These are phyloP conservation scores for Annona cherimola DNA, from an alignment of 164 flowering plant species.

Conservation along the genomic window DNA sequence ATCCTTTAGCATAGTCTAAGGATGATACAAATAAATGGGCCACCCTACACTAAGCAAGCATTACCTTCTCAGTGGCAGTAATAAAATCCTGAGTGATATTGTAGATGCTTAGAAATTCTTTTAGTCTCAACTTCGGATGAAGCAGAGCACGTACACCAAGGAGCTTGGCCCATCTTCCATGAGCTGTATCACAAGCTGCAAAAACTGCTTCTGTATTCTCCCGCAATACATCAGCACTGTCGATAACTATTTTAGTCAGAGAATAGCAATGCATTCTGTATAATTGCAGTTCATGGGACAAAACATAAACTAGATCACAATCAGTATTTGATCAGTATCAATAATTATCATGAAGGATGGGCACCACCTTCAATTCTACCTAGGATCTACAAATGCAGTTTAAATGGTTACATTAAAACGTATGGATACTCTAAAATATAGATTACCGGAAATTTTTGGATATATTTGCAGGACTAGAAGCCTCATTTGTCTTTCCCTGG, in stretches of 20 bases:
- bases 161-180: conserved; percentile 99
- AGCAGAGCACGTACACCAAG: conserved; percentile 90
- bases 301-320: not conserved
- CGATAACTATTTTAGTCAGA: conserved; percentile 7
- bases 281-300: not conserved
- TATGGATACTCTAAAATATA: not conserved
- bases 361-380: too few relatives aligned
- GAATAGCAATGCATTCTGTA: not conserved
- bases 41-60: conserved; percentile 1
- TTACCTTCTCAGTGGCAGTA: conserved; percentile 88
- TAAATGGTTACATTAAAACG: too few relatives aligned
- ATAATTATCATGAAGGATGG: too few relatives aligned
- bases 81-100: conserved; percentile 88
- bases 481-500: conserved; percentile 60
- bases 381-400: too few relatives aligned
- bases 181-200: conserved; percentile 99
- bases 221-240: conserved; percentile 90
- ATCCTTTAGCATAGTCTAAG: conserved; percentile 7
- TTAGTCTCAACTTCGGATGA: conserved; percentile 84
- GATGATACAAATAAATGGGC: not conserved
- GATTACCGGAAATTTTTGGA: conserved; percentile 81
- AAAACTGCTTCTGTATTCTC: conserved; percentile 99
- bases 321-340: too few relatives aligned
- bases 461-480: conserved; percentile 47
- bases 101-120: conserved; percentile 79